phyloP scores from a whole-genome alignment of 805 yeast genomes.

The Ogataea pignaliae region DNA sequence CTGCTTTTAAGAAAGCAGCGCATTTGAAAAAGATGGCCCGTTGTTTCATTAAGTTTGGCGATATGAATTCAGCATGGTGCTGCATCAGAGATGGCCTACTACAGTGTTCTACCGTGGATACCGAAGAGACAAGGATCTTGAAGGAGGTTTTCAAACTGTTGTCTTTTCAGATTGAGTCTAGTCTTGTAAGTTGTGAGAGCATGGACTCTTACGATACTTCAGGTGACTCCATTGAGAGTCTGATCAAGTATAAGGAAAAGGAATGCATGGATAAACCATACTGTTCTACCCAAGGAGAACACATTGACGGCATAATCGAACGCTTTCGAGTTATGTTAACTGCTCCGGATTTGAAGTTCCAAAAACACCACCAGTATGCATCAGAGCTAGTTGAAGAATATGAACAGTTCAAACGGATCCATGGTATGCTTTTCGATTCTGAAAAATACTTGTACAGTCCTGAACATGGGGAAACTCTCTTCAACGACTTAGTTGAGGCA shows the following conservation, averaged over 20 bases:
- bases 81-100: slow-evolving; percentile 15
- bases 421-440: slow-evolving; percentile 9
- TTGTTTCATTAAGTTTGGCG: slow-evolving; percentile 11
- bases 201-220: too few relatives aligned
- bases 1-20: slow-evolving; percentile 8
- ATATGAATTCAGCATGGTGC: slow-evolving; percentile 9
- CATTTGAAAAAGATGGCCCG: slow-evolving; percentile 13
- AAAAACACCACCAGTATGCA: neutral
- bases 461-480: neutral
- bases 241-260: neutral
- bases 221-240: neutral
- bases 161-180: too few relatives aligned
- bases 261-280: neutral
- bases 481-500: neutral
- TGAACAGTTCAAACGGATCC: slow-evolving; percentile 9
- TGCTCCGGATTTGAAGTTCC: too few relatives aligned
- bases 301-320: too few relatives aligned
- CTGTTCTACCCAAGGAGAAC: too few relatives aligned
- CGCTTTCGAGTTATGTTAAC: too few relatives aligned
- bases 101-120: slow-evolving; percentile 12
- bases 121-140: too few relatives aligned
- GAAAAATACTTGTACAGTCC: slow-evolving; percentile 3
- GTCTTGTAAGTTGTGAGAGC: too few relatives aligned
- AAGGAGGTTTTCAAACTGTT: too few relatives aligned
- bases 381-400: slow-evolving; percentile 1